Base-by-base conservation (phyloP, 176 grass and related monocot genomes). In the Avena insularis region DNA sequence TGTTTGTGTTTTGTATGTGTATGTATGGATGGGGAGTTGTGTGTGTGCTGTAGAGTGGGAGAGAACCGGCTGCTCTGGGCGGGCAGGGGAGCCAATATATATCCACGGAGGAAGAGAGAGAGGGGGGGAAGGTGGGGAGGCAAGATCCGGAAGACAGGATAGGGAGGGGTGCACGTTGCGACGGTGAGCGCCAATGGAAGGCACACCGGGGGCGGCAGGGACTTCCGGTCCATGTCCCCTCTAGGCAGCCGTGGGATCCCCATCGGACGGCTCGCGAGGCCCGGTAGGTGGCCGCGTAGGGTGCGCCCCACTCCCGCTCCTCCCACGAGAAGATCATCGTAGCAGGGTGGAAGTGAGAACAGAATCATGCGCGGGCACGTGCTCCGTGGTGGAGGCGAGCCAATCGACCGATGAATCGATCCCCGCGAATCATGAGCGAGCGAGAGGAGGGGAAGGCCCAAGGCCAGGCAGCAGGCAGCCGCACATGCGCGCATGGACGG, bases 111-210 rank as follows among this genome's bases (percentile, higher is more conserved):
- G 43, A 0, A 2, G 54, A 36, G 19, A 8, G 27, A 12, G 50
- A 17, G 80, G 8, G 43, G 7, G 29, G 23, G 43, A 29, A 81
- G 63, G 66, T 48, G 71, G 87, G 84, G 84, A 84, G 89, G 77
- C 89, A 91, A 89, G 92, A 91, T 91, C 92, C 92, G 89, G 36
- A 75, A 87, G 87, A 89, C 82, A 79, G 66, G 89, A 86, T 79
- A 56, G 80, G 85, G 79, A 76, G 80, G 88, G 74, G 31, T 50
- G 89, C 85, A 90, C 80, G 89, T 86, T 87, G 84, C 45, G 69
- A 70, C 8, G 58, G 73, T 71, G 13, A 17, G 14, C 69, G 69
- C 40, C 69, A n/a, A 72, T n/a, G 5, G 9, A 23, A 11, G 20
- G 7, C 10, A 12, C 11, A 50, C 48, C 48, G 13, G 31, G 31